These are phyloP conservation scores for Tuctoria greenei DNA, from an alignment of 176 grass and related monocot genomes.

Conservation along the genomic window DNA sequence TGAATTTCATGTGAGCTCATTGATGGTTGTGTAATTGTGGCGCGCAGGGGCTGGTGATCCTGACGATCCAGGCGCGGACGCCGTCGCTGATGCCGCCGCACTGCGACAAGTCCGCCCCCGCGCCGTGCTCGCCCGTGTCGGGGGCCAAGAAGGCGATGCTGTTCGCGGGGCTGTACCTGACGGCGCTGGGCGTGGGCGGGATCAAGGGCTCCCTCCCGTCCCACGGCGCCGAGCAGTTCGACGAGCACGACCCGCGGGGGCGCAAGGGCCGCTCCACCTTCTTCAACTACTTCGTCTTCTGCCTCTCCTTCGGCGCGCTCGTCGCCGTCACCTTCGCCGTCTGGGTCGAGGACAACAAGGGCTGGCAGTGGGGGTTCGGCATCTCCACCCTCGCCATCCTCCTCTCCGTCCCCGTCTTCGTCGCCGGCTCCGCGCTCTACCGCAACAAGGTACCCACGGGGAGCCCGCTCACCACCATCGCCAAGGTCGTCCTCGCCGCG, in stretches of 20 bases:
- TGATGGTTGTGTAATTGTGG: background rate
- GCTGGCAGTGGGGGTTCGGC: slow-evolving; percentile 87
- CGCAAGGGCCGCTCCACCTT: slow-evolving; percentile 86
- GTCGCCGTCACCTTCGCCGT: slow-evolving; percentile 88
- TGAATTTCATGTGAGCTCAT: background rate
- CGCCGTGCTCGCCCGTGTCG: slow-evolving; percentile 36
- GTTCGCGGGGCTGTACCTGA: slow-evolving; percentile 88
- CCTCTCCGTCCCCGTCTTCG: slow-evolving; percentile 80
- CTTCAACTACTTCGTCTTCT: slow-evolving; percentile 99
- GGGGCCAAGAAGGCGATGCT: slow-evolving; percentile 65
- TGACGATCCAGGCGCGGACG: slow-evolving; percentile 71
- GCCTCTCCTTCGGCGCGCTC: slow-evolving; percentile 73
- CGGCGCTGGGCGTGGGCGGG: slow-evolving; percentile 80
- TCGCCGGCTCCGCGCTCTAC: slow-evolving; percentile 49
- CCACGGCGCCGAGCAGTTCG: slow-evolving; percentile 96
- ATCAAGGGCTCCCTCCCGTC: slow-evolving; percentile 88
- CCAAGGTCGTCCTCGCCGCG: slow-evolving; percentile 60
- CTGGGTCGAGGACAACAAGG: slow-evolving; percentile 97
- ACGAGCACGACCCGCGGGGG: slow-evolving; percentile 48
- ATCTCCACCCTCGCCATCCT: slow-evolving; percentile 83
- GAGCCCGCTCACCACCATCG: slow-evolving; percentile 80
- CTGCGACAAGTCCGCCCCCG: slow-evolving; percentile 12
- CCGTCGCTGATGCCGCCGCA: slow-evolving; percentile 56
- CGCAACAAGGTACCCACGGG: slow-evolving; percentile 84
- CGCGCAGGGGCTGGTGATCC: slow-evolving; percentile 74